Evolutionary conservation across 2,329 filamentous ascomycete species (phyloP), one percentile per base, ranked within the genome.

Genomic region (Paraphaeosphaeria sporulosa): DNA sequence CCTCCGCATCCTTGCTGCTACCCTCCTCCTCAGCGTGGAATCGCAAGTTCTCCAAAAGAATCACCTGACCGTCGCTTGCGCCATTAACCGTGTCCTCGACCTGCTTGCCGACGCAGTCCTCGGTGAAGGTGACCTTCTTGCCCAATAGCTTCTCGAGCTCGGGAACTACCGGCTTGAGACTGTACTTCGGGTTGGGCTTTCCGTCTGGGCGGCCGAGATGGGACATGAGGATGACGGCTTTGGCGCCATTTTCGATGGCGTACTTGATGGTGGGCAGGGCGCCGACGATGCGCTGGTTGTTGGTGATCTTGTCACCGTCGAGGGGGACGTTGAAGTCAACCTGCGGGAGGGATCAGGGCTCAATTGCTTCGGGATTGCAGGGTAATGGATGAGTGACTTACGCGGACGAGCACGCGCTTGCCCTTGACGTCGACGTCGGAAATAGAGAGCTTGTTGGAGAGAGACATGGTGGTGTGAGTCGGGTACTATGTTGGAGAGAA

Each of bases 271-370:
- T 96, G 74, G 93, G 93, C 67, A 97, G 84, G 75, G 95, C 95
- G 77, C 95, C 96, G 75, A 93, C 94, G 76, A 99, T 99, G 81
- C 95, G 94, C 85, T 99, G 95, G 83, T 90, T 93, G 88, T 99
- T 99, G 81, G 95, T 98, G 81, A 99, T 88, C 85, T 93, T 96
- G 79, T 95, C 86, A 71, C 85, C 87, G 79, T 99, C 93, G 76
- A 99, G 93, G 67, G 95, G 95, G 59, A 99, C 96, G 83, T 99
- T 99, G 90, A 99, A 99, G 88, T 99, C 95, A 80, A 99, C 94
- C 94, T 97, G 75, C 12, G 21, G 27, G n/a, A 23, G 25, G 10
- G 38, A 25, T 49, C 23, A 51, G 10, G 56, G 36, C 12, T 44
- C 19, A 52, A 59, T 52, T 50, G 47, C 47, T 52, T 10, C 52